Evolutionary conservation across 768 basidiomycete genomes (phyloP).

Genomic region (Phanerochaete sordida): DNA sequence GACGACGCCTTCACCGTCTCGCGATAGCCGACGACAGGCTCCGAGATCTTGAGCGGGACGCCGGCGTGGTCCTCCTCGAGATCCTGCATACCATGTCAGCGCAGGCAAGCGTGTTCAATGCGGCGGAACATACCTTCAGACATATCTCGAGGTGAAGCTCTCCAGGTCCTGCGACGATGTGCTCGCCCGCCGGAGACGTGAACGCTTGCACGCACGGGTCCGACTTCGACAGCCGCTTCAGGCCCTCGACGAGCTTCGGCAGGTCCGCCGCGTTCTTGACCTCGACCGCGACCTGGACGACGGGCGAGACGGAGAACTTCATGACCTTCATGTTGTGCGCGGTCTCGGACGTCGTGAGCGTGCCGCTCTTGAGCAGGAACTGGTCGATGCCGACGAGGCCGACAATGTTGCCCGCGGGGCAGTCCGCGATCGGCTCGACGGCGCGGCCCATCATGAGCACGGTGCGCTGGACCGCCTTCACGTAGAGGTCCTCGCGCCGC

Average conservation of each 20-base stretch:
- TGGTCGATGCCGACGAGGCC: constrained; percentile 99
- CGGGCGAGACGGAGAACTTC: constrained; percentile 99
- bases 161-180: constrained; percentile 99
- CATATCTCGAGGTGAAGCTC: constrained; percentile 99
- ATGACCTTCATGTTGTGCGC: constrained; percentile 99
- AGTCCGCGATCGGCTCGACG: constrained; percentile 98
- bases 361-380: constrained; percentile 99
- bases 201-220: constrained; percentile 98
- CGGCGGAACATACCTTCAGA: constrained; percentile 67
- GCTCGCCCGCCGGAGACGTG: constrained; percentile 90
- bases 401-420: constrained; percentile 97
- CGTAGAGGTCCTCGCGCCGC: constrained; percentile 96
- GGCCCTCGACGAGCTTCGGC: constrained; percentile 99
- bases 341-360: constrained; percentile 95
- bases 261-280: constrained; percentile 99
- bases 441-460: constrained; percentile 99
- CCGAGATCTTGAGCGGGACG: constrained; percentile 97
- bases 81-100: constrained; percentile 50
- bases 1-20: constrained; percentile 98
- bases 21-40: constrained; percentile 95
- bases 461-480: constrained; percentile 98
- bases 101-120: constrained; percentile 3
- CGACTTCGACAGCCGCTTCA: constrained; percentile 99
- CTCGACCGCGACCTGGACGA: constrained; percentile 98
- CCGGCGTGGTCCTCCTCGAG: constrained; percentile 99